Base-by-base conservation (phyloP, 768 basidiomycete species). In the Omphalotus guepiniiformis region DNA sequence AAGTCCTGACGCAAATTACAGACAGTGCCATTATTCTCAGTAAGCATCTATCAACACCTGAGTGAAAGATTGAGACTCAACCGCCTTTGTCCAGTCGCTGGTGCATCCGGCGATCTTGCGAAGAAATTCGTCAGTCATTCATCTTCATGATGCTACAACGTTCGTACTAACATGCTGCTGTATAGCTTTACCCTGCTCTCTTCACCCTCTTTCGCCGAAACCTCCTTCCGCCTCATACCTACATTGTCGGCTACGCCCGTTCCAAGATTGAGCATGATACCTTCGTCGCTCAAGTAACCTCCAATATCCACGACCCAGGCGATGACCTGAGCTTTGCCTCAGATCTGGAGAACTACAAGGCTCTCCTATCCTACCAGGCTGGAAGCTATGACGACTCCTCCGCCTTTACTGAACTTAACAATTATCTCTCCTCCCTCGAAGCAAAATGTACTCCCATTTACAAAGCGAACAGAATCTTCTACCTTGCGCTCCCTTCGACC, bases 71-170 rank as follows among this genome's bases (percentile, higher is more conserved):
- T n/a, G n/a, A n/a, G n/a, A n/a, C n/a, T n/a, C n/a, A n/a, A n/a
- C n/a, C n/a, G n/a, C n/a, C n/a, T 29, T 35, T 40, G 1, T 27
- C 8, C 61, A 93, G 94, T 98, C 45, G 81, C 93, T 52, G 94
- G 94, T 47, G 94, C 95, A 2, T 94, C 92, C 45, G 95, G 95
- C 36, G 95, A 98, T 74, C 76, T 98, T 36, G 95, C 95, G 53
- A 95, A 96, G 85, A 98, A 98, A 74, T 97, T 97, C 81, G 93
- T 82, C 39, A 39, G 46, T 42, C 36, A 29, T 37, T 38, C 42
- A 40, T 47, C 42, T 22, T 38, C 36, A 22, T 26, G 34, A 16
- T 21, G 15, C 28, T n/a, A n/a, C n/a, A n/a, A n/a, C n/a, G 47
- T 35, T 25, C 19, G n/a, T 2, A 30, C 13, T 25, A 29, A 51